Evolutionary conservation across 2,329 filamentous ascomycete genomes (phyloP).

Genomic region (Tolypocladium pustulatum): DNA sequence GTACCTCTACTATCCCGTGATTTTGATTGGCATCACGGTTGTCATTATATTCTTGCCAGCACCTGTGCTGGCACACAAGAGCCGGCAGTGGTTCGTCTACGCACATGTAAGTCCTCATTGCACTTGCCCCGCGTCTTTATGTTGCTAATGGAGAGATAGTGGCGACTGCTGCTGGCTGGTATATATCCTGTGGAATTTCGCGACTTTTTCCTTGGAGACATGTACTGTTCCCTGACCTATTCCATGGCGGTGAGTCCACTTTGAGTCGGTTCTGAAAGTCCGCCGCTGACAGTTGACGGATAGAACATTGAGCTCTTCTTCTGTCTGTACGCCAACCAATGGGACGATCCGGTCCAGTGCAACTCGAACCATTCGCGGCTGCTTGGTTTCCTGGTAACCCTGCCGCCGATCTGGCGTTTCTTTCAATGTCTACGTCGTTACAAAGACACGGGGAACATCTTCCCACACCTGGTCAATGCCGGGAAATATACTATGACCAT

Average conservation of each 20-base stretch:
- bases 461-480: conserved; percentile 86
- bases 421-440: conserved; percentile 88
- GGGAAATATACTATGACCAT: conserved; percentile 88
- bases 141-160: conserved; percentile 37
- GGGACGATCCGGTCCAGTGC: conserved; percentile 64
- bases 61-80: conserved; percentile 62
- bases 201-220: conserved; percentile 95
- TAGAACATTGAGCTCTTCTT: conserved; percentile 90
- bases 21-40: conserved; percentile 61
- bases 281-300: background rate
- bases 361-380: conserved; percentile 78
- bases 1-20: conserved; percentile 78
- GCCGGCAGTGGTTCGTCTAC: conserved; percentile 77
- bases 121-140: background rate
- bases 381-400: conserved; percentile 71
- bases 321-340: conserved; percentile 76
- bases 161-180: conserved; percentile 74
- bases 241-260: conserved; percentile 62
- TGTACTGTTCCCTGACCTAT: conserved; percentile 94
- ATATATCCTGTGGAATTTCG: conserved; percentile 91
- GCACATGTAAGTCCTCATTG: conserved; percentile 58
- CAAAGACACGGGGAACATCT: conserved; percentile 72
- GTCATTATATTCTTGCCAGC: conserved; percentile 66
- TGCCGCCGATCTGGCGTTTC: conserved; percentile 84
- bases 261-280: background rate